A percentile compares a stretch with the other conserved stretches of the same genome.
Evolutionary conservation across 352 stramenopile species (phyloP).

Genomic region (Globisporangium middletonii): DNA sequence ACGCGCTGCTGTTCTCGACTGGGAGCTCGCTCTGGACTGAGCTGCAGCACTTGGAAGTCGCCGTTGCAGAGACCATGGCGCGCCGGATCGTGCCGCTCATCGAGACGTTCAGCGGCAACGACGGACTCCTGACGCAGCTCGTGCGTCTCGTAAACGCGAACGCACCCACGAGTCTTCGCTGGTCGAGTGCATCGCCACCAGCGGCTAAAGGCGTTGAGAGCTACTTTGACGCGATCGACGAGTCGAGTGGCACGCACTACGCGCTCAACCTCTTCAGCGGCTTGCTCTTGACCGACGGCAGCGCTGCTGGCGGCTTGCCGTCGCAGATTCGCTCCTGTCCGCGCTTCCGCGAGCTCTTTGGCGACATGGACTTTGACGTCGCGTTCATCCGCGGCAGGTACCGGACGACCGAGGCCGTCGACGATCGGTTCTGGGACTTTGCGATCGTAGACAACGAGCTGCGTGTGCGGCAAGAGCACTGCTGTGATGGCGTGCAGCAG

Average conservation of each 20-base stretch:
- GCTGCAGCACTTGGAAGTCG: constrained; percentile 4
- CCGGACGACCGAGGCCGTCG: constrained; percentile 18
- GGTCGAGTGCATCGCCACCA: constrained; percentile 11
- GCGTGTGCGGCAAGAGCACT: constrained; percentile 25
- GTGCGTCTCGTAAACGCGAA: constrained; percentile 20
- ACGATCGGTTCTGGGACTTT: constrained; percentile 35
- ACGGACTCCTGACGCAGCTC: constrained; percentile 15
- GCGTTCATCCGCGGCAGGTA: constrained; percentile 21
- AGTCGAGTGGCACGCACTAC: constrained; percentile 19
- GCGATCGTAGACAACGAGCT: constrained; percentile 18
- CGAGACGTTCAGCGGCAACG: too few relatives aligned
- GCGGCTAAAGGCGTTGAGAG: constrained; percentile 6
- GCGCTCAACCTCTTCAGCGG: constrained; percentile 49
- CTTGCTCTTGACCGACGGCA: constrained; percentile 31
- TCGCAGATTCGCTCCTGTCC: constrained; percentile 20
- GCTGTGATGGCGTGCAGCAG: background rate
- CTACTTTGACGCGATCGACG: constrained; percentile 28
- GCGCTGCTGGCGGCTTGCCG: constrained; percentile 33
- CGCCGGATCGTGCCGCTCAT: constrained; percentile 13
- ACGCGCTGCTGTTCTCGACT: constrained; percentile 13
- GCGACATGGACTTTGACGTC: constrained; percentile 45
- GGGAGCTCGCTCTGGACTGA: background rate
- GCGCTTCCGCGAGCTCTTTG: constrained; percentile 36
- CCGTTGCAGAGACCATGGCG: constrained; percentile 32
- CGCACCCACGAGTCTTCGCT: constrained; percentile 15